Conservation (phyloP, 1,284 basidiomycete species). For the Rhodotorula sp. region DNA sequence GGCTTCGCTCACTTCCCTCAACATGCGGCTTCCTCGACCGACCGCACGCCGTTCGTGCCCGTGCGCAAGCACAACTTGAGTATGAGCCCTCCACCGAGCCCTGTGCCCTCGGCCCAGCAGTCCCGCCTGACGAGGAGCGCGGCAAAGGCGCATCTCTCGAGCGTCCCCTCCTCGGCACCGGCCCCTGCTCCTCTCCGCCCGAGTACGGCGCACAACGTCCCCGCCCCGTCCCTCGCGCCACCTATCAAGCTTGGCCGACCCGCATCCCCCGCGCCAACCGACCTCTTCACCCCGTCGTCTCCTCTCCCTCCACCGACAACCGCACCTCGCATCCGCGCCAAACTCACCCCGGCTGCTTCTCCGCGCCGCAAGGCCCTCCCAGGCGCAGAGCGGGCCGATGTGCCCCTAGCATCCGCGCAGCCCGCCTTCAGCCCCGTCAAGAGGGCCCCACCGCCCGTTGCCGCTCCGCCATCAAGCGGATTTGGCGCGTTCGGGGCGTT, state of each 20-base stretch:
- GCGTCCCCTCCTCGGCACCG: not conserved
- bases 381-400: constrained; percentile 42
- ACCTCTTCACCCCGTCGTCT: constrained; percentile 7
- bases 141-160: not conserved
- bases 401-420: constrained; percentile 13
- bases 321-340: constrained; percentile 40
- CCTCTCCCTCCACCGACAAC: constrained; percentile 10
- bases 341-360: constrained; percentile 41
- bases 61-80: constrained; percentile 21
- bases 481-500: constrained; percentile 12
- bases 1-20: not conserved
- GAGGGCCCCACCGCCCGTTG: not conserved
- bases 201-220: constrained; percentile 23
- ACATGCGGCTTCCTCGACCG: constrained; percentile 1
- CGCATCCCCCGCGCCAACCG: not conserved
- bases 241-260: not conserved
- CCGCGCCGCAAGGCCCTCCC: constrained; percentile 40
- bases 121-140: not conserved
- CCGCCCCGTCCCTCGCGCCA: not conserved
- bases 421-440: constrained; percentile 12
- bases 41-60: constrained; percentile 27
- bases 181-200: constrained; percentile 6
- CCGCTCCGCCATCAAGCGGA: not conserved
- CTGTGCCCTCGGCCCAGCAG: not conserved
- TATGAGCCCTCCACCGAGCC: not conserved